phyloP scores from a whole-genome alignment of 164 flowering plant genomes.

The Protea cynaroides region DNA sequence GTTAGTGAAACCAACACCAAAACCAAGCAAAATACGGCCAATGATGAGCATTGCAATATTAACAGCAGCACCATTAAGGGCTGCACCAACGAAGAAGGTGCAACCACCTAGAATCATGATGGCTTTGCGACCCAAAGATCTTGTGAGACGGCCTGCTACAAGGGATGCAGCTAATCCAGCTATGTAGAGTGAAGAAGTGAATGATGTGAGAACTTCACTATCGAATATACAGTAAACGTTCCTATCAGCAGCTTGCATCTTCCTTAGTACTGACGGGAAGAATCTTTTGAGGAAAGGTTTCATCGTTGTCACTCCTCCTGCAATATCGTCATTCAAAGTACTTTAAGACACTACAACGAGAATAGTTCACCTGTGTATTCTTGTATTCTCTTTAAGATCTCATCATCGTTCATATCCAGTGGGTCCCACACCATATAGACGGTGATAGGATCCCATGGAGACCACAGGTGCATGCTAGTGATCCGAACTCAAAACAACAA shows the following conservation, averaged over 20 bases:
- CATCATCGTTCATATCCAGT: too few species aligned
- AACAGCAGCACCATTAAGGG: conserved; percentile 45
- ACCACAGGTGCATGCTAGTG: too few species aligned
- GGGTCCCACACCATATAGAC: too few species aligned
- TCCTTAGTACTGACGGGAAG: conserved; percentile 48
- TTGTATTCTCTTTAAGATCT: too few species aligned
- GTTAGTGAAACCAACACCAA: conserved; percentile 68
- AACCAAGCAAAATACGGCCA: conserved; percentile 71
- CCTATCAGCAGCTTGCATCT: conserved; percentile 27
- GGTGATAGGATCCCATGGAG: too few species aligned
- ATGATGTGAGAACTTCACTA: conserved; percentile 49
- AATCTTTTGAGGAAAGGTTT: conserved; percentile 49
- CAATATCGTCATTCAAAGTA: not conserved
- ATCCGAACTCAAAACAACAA: too few species aligned
- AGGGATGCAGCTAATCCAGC: conserved; percentile 54
- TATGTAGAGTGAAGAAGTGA: conserved; percentile 74
- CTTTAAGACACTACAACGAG: too few species aligned
- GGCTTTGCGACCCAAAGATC: conserved; percentile 44
- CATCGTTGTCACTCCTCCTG: conserved; percentile 84
- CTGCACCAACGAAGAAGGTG: conserved; percentile 50
- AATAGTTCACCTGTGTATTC: too few species aligned
- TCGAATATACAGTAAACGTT: conserved; percentile 52
- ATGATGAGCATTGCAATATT: conserved; percentile 62
- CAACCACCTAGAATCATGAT: conserved; percentile 59
- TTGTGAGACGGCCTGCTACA: conserved; percentile 38